phyloP scores from a whole-genome alignment of 805 yeast genomes.

The Saturnispora sekii region DNA sequence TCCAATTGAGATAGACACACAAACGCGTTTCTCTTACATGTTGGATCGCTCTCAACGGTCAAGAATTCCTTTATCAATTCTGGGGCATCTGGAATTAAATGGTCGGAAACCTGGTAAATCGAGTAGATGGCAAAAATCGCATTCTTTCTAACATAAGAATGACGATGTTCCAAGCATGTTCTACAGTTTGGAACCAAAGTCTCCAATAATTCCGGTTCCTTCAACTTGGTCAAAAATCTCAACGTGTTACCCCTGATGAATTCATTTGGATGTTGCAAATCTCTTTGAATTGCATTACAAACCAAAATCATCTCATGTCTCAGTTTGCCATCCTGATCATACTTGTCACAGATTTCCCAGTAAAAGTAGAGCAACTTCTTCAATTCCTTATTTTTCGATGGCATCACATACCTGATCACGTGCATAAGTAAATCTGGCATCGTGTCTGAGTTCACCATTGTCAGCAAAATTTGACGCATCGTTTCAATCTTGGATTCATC shows the following conservation, averaged over 20 bases:
- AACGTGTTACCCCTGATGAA: constrained; percentile 92
- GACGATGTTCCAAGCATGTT: constrained; percentile 88
- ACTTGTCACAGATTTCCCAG: constrained; percentile 97
- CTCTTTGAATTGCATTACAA: constrained; percentile 96
- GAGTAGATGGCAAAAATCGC: constrained; percentile 88
- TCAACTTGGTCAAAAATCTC: constrained; percentile 81
- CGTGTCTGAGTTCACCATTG: constrained; percentile 87
- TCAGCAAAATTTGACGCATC: constrained; percentile 78
- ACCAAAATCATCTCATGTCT: constrained; percentile 98
- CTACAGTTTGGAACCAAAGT: constrained; percentile 91
- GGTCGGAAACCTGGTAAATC: constrained; percentile 73
- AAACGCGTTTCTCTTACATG: constrained; percentile 93
- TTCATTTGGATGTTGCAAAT: constrained; percentile 96
- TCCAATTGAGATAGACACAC: constrained; percentile 74
- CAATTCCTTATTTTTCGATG: constrained; percentile 80
- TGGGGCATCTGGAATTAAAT: constrained; percentile 91
- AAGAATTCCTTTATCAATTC: constrained; percentile 68
- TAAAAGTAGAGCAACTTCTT: constrained; percentile 89
- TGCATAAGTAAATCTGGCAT: constrained; percentile 93
- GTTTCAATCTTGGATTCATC: constrained; percentile 83
- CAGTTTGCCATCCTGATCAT: constrained; percentile 79
- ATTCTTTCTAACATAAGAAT: constrained; percentile 95
- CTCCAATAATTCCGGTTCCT: constrained; percentile 89
- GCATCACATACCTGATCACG: constrained; percentile 94
- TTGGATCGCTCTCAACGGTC: constrained; percentile 78